Conservation (phyloP, 2,329 filamentous ascomycete species). For the Akanthomyces dipterigenus region DNA sequence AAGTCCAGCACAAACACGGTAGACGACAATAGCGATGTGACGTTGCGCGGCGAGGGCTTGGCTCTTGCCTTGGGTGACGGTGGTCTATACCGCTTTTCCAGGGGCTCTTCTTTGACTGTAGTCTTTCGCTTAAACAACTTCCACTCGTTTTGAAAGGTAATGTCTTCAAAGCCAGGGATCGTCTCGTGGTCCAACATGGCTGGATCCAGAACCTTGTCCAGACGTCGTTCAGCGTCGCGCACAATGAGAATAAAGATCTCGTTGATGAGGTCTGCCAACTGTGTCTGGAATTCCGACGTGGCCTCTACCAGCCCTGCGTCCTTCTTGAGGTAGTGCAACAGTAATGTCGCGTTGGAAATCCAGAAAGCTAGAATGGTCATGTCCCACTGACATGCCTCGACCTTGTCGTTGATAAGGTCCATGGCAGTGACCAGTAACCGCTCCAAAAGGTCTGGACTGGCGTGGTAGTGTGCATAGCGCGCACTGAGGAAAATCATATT, state of each 20-base stretch:
- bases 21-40: constrained; percentile 90
- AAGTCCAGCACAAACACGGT: constrained; percentile 95
- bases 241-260: constrained; percentile 99
- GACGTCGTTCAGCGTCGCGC: constrained; percentile 85
- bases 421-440: constrained; percentile 79
- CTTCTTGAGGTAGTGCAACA: constrained; percentile 97
- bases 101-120: constrained; percentile 81
- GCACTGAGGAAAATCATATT: constrained; percentile 96
- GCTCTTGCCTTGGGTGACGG: constrained; percentile 90
- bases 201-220: constrained; percentile 89
- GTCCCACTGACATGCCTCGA: constrained; percentile 96
- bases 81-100: constrained; percentile 84
- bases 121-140: constrained; percentile 90
- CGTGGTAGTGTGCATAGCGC: constrained; percentile 93
- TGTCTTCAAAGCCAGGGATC: constrained; percentile 93
- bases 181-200: constrained; percentile 98
- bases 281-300: constrained; percentile 83
- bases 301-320: constrained; percentile 73
- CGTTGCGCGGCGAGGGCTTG: constrained; percentile 87
- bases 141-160: constrained; percentile 97
- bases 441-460: constrained; percentile 74
- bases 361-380: constrained; percentile 99
- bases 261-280: constrained; percentile 90
- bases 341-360: constrained; percentile 92
- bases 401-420: constrained; percentile 93